phyloP scores from a whole-genome alignment of 1,139 yeast genomes.

The Candida sanyaensis region DNA sequence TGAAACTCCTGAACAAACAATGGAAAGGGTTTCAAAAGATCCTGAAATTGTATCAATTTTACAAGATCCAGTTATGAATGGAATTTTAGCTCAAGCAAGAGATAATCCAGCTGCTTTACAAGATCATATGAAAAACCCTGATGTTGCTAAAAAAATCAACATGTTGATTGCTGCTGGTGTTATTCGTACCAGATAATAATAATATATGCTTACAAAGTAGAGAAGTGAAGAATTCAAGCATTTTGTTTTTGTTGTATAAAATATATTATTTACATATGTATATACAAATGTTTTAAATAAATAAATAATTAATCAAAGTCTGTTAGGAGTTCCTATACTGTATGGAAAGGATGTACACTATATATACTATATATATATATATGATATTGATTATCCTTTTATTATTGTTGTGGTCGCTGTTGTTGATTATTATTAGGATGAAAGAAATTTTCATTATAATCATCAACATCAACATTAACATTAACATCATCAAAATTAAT shows the following conservation, averaged over 20 bases:
- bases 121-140: constrained; percentile 98
- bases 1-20: constrained; percentile 93
- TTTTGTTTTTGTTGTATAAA: no score
- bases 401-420: background rate
- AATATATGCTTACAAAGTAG: no score
- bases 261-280: no score
- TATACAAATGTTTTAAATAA: no score
- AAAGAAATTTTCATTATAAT: constrained; percentile 4
- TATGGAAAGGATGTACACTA: background rate
- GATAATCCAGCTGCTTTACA: constrained; percentile 95
- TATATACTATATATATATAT: no score
- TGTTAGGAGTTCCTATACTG: no score
- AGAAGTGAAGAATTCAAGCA: no score
- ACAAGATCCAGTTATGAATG: constrained; percentile 97
- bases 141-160: constrained; percentile 83
- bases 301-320: no score
- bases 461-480: constrained; percentile 4
- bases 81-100: constrained; percentile 91
- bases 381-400: background rate
- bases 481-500: constrained; percentile 3
- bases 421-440: background rate
- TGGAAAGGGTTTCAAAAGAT: constrained; percentile 88
- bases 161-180: constrained; percentile 96
- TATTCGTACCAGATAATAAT: constrained; percentile 76
- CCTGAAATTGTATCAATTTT: constrained; percentile 91